Evolutionary conservation across 108 stramenopile species (phyloP).

Genomic region (Pseudonitzschia delicatissima): DNA sequence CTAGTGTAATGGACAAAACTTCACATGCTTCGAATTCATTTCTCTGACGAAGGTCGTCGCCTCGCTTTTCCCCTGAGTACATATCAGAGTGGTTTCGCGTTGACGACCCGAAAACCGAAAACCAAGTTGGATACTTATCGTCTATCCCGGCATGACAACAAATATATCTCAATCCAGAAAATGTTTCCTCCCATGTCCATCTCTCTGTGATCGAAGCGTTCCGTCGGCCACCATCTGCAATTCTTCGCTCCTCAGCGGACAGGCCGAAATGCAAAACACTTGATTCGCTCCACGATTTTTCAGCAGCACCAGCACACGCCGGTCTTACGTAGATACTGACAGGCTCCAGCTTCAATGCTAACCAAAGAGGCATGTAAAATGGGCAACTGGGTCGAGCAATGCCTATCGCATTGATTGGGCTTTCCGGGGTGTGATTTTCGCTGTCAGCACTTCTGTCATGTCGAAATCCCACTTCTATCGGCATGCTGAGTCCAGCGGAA

Average conservation of each 20-base stretch:
- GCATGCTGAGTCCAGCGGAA: slow-evolving; percentile 32
- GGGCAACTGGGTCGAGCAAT: slow-evolving; percentile 24
- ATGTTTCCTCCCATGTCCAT: slow-evolving; percentile 37
- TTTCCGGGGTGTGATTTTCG: neutral
- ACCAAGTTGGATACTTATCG: slow-evolving; percentile 6
- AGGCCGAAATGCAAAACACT: slow-evolving; percentile 35
- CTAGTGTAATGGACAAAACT: slow-evolving; percentile 39
- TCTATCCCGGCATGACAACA: slow-evolving; percentile 11
- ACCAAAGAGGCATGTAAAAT: slow-evolving; percentile 59
- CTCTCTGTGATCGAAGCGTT: neutral
- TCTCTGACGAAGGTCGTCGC: neutral
- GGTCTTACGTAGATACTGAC: slow-evolving; percentile 38
- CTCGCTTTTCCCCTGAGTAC: neutral
- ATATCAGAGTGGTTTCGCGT: neutral
- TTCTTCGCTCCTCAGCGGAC: neutral
- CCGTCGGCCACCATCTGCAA: neutral
- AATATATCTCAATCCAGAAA: slow-evolving; percentile 15
- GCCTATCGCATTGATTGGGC: slow-evolving; percentile 26
- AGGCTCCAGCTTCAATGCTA: slow-evolving; percentile 36
- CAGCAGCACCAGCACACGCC: neutral
- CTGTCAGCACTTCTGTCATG: neutral
- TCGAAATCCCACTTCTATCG: slow-evolving; percentile 52
- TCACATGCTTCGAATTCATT: slow-evolving; percentile 18
- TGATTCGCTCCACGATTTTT: slow-evolving; percentile 33
- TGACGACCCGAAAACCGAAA: slow-evolving; percentile 25